These are phyloP conservation scores for Paecilomyces variotii DNA, from an alignment of 2,329 filamentous ascomycete species.

Conservation along the genomic window DNA sequence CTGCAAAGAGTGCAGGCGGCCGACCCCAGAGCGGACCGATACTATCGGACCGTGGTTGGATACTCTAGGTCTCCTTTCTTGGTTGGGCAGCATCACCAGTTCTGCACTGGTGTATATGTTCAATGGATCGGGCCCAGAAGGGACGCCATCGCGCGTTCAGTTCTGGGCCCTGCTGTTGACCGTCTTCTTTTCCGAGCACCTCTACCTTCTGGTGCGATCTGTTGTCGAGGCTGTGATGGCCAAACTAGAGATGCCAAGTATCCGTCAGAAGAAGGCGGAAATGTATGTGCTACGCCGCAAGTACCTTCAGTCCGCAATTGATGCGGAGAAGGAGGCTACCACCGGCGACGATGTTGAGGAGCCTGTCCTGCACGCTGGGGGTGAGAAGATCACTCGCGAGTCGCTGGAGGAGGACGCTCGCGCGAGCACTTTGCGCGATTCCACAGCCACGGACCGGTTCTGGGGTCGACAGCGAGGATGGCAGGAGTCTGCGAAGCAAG, in stretches of 20 bases:
- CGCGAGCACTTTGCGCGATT: constrained; percentile 23
- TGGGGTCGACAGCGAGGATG: constrained; percentile 39
- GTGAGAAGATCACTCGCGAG: constrained; percentile 24
- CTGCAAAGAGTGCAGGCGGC: constrained; percentile 78
- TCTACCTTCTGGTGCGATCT: constrained; percentile 72
- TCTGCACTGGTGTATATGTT: constrained; percentile 87
- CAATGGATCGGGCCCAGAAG: constrained; percentile 45
- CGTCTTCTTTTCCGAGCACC: constrained; percentile 79
- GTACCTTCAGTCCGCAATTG: constrained; percentile 51
- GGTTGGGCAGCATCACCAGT: constrained; percentile 85
- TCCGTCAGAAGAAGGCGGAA: constrained; percentile 77
- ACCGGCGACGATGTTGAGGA: constrained; percentile 12
- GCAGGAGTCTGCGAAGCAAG: constrained; percentile 34
- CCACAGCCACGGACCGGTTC: constrained; percentile 30
- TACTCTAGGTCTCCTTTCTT: constrained; percentile 78
- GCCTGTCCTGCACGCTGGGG: constrained; percentile 3
- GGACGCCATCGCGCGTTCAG: constrained; percentile 53
- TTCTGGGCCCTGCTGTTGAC: constrained; percentile 73
- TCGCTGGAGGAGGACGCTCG: constrained; percentile 38
- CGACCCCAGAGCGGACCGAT: constrained; percentile 81
- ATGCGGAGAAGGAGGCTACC: constrained; percentile 9
- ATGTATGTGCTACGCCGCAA: constrained; percentile 72
- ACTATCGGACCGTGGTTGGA: constrained; percentile 94
- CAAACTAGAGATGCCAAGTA: constrained; percentile 76
- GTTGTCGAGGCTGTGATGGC: constrained; percentile 63